Conservation (phyloP, 371 early-diverging fungal species). For the Actinomucor elegans region DNA sequence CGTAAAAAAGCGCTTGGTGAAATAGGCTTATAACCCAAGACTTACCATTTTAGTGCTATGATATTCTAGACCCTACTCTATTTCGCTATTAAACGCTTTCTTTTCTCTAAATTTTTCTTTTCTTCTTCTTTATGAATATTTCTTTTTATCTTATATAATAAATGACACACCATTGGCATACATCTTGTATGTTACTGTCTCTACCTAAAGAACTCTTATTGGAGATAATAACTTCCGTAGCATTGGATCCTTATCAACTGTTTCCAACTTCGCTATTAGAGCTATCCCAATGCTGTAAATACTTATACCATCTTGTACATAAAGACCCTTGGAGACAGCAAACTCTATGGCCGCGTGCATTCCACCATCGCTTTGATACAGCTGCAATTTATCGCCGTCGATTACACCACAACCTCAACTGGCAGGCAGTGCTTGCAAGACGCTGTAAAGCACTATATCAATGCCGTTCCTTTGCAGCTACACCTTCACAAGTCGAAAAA, state of each 20-base stretch:
- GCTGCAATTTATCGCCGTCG: constrained; percentile 40
- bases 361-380: constrained; percentile 41
- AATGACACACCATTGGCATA: no score
- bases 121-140: constrained; percentile 2
- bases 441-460: constrained; percentile 33
- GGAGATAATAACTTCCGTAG: constrained; percentile 32
- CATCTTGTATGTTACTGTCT: constrained; percentile 26
- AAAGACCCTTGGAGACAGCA: constrained; percentile 30
- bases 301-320: constrained; percentile 38
- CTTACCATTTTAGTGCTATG: constrained; percentile 15
- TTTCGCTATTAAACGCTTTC: constrained; percentile 11
- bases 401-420: constrained; percentile 26
- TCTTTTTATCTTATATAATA: no score
- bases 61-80: constrained; percentile 22
- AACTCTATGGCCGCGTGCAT: constrained; percentile 40
- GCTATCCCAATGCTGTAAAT: constrained; percentile 35
- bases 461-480: constrained; percentile 22
- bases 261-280: constrained; percentile 36
- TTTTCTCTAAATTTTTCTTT: constrained; percentile 3
- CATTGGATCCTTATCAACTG: constrained; percentile 17
- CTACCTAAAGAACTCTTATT: constrained; percentile 43
- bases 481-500: constrained; percentile 11
- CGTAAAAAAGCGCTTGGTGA: constrained; percentile 1
- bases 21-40: constrained; percentile 6
- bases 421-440: constrained; percentile 29